phyloP scores from a whole-genome alignment of 2,329 filamentous ascomycete species.

The Xylaria sp. region DNA sequence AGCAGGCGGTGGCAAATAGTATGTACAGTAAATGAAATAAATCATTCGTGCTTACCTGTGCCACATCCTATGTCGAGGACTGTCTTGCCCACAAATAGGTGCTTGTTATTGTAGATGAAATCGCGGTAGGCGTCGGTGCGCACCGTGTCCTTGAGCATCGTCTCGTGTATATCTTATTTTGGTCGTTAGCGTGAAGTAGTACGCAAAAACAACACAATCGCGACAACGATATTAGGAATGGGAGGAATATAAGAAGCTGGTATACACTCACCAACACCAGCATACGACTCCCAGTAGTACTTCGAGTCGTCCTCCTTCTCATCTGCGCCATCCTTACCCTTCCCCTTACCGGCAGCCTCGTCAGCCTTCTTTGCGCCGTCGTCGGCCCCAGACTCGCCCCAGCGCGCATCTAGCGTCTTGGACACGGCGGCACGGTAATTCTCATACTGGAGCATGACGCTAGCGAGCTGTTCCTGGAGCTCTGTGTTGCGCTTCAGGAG shows the following conservation, averaged over 20 bases:
- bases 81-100: conserved; percentile 84
- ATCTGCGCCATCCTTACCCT: conserved; percentile 45
- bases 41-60: conserved; percentile 60
- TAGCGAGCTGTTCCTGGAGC: conserved; percentile 70
- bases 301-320: conserved; percentile 54
- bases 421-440: conserved; percentile 74
- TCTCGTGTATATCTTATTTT: conserved; percentile 81
- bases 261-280: conserved; percentile 64
- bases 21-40: conserved; percentile 10
- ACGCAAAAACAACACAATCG: not conserved
- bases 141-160: conserved; percentile 91
- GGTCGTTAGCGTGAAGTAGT: conserved; percentile 16
- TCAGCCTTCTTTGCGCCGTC: conserved; percentile 46
- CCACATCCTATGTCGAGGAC: conserved; percentile 93
- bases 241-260: not conserved
- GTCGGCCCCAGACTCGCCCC: conserved; percentile 64
- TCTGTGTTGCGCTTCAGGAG: conserved; percentile 62
- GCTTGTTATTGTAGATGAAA: conserved; percentile 92
- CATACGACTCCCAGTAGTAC: conserved; percentile 72
- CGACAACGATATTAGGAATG: not conserved
- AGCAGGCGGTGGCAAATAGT: not conserved
- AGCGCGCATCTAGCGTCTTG: conserved; percentile 73
- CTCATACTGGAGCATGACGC: conserved; percentile 69
- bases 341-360: conserved; percentile 45
- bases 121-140: conserved; percentile 93